A percentile compares a stretch with the other conserved stretches of the same genome.
Conservation (phyloP, 1,284 basidiomycete genomes). For the Rhodotorula sp. region DNA sequence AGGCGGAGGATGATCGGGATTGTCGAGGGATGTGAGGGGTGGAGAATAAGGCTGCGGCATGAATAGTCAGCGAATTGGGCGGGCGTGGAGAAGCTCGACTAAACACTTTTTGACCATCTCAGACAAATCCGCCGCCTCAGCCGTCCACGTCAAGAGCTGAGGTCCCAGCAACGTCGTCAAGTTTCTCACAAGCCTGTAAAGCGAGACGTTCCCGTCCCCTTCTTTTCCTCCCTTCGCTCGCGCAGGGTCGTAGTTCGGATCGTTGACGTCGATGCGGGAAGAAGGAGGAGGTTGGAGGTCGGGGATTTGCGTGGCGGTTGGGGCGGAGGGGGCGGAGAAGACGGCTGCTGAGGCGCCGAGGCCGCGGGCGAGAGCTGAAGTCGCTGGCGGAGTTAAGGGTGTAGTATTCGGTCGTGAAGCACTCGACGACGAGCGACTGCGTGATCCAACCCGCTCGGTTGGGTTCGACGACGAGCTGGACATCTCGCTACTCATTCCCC, state of each 20-base stretch:
- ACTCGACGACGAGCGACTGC: too few relatives aligned
- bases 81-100: not conserved
- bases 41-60: slow-evolving; percentile 16
- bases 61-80: not conserved
- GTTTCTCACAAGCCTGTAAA: slow-evolving; percentile 22
- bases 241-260: not conserved
- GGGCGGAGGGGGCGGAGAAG: not conserved
- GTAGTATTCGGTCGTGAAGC: too few relatives aligned
- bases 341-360: not conserved
- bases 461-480: too few relatives aligned
- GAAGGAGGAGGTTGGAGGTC: too few relatives aligned
- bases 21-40: slow-evolving; percentile 29
- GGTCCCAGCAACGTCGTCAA: slow-evolving; percentile 16
- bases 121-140: slow-evolving; percentile 10
- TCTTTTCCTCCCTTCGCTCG: not conserved
- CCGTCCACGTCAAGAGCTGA: slow-evolving; percentile 5
- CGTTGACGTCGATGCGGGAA: not conserved
- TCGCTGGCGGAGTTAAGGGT: not conserved
- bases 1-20: slow-evolving; percentile 12
- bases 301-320: not conserved
- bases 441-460: too few relatives aligned
- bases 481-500: not conserved
- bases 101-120: slow-evolving; percentile 34
- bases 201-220: slow-evolving; percentile 12
- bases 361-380: not conserved